Evolutionary conservation across 2,329 filamentous ascomycete genomes (phyloP), one percentile per base, ranked within the genome.

Genomic region (Apiospora pterosperma): DNA sequence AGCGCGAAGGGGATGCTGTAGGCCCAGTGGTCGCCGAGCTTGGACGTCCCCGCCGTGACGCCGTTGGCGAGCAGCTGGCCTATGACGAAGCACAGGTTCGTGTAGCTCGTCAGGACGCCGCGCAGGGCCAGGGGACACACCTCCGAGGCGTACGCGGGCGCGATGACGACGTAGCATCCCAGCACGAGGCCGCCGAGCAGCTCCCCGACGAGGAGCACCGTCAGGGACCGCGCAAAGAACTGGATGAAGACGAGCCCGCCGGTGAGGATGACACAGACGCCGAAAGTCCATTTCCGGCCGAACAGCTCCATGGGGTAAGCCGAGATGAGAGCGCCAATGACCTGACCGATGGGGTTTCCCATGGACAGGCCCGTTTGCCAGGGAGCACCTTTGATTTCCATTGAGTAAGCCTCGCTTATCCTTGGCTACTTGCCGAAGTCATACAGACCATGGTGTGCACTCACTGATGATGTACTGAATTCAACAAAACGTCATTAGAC

Each of bases 71-170:
- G 76, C 5, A 89, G 79, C 70, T 89, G 86, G 1, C 87, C 87
- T 21, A 86, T 86, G 48, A 88, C 86, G 74, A 88, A 89, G 70
- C 85, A 88, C 41, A 89, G 76, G 69, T 88, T 89, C 64, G 88
- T 83, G 64, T 84, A 89, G 38, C 83, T 83, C 1, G 86, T 88
- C 25, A 88, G 75, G 55, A 85, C 80, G 34, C 84, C 85, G 34
- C 87, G 81, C 42, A 90, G 79, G 1, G 82, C 82, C 36, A 86
- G 78, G 2, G 87, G 87, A 42, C 85, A 86, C 7, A 89, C 84
- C 72, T 90, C 87, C 0, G 84, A 85, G 8, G 85, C 85, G 69
- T 89, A 89, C 0, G 86, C 83, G 0, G 87, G 82, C 0, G 83
- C 83, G 62, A 84, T 84, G 31, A 87, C 84, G 5, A 85, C 85